Base-by-base conservation (phyloP, 768 basidiomycete species). In the Hypholoma fasciculare region DNA sequence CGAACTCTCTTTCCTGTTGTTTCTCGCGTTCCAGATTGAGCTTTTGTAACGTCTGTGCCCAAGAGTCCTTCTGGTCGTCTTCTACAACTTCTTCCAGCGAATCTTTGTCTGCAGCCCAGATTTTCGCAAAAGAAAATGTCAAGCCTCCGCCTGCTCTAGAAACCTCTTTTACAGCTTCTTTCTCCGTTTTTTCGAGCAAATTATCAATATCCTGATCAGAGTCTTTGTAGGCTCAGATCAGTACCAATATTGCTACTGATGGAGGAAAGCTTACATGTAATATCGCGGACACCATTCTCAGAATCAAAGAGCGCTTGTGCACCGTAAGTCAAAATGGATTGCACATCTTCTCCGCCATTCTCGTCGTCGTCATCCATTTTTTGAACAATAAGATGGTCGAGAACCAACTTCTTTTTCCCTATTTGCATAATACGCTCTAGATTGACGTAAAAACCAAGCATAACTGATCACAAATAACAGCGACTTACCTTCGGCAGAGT, bases 351-450 rank as follows among this genome's bases (percentile, higher is more conserved):
- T 46, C 86, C 78, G 7, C 77, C 83, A 3, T 72, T 73, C 37
- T 85, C 86, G 46, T 90, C 91, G 49, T 92, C 89, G 60, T 93
- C 90, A 61, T 94, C 92, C 89, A 96, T 94, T 69, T 93, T 94
- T 73, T 97, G 92, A 19, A 98, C 96, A 62, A 98, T 96, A 14
- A 98, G 78, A 74, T 98, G 96, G 65, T 98, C 95, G 8, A 98
- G 78, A 13, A 94, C 89, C 27, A 98, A 82, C 71, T 98, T 98
- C 79, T 92, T 94, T 77, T 96, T 96, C n/a, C 92, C 94, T 23
- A 87, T 84, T 72, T 94, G 88, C 73, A 96, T 82, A 64, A 97
- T 98, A 46, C 89, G 89, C 67, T 97, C 95, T 96, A 65, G 17
- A 40, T 43, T n/a, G 62, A 16, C 39, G 66, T 57, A 58, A 57